These are phyloP conservation scores for Phytopythium oedochilum DNA, from an alignment of 352 stramenopile species.

Conservation along the genomic window DNA sequence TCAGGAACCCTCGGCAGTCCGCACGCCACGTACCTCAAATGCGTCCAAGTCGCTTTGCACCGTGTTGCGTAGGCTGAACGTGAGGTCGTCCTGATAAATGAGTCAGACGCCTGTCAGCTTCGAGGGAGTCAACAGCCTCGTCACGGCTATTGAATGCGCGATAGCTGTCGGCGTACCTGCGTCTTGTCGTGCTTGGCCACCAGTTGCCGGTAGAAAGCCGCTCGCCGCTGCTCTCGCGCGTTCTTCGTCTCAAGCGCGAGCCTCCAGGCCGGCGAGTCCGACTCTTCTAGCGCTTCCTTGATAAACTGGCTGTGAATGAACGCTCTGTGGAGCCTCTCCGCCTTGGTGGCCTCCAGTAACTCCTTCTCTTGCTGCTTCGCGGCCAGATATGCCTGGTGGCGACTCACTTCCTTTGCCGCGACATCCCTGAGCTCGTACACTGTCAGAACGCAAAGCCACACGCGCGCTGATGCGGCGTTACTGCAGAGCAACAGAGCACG, in stretches of 20 bases:
- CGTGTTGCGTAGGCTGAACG: slow-evolving; percentile 48
- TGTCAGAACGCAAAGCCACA: not conserved
- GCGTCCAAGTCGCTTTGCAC: slow-evolving; percentile 46
- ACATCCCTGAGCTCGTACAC: slow-evolving; percentile 25
- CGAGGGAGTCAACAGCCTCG: not conserved
- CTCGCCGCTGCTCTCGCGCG: slow-evolving; percentile 48
- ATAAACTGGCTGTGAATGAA: slow-evolving; percentile 73
- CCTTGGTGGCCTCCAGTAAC: slow-evolving; percentile 50
- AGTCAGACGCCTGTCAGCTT: not conserved
- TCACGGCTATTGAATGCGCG: not conserved
- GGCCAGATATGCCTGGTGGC: slow-evolving; percentile 21
- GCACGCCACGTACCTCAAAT: slow-evolving; percentile 51
- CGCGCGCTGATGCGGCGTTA: too few species aligned
- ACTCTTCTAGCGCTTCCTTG: slow-evolving; percentile 66
- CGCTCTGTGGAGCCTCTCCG: slow-evolving; percentile 59
- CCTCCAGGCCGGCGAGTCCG: slow-evolving; percentile 61
- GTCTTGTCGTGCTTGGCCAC: slow-evolving; percentile 31
- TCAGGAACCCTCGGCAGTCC: too few species aligned
- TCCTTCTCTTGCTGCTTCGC: slow-evolving; percentile 28
- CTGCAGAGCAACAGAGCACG: not conserved
- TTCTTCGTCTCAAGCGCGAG: slow-evolving; percentile 53
- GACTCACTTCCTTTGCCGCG: slow-evolving; percentile 24
- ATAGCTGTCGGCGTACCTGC: slow-evolving; percentile 16
- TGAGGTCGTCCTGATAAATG: slow-evolving; percentile 28
- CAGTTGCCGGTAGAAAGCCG: slow-evolving; percentile 52